These are phyloP conservation scores for Ceratobasidium sp. DNA, from an alignment of 1,284 basidiomycete genomes.

Conservation along the genomic window DNA sequence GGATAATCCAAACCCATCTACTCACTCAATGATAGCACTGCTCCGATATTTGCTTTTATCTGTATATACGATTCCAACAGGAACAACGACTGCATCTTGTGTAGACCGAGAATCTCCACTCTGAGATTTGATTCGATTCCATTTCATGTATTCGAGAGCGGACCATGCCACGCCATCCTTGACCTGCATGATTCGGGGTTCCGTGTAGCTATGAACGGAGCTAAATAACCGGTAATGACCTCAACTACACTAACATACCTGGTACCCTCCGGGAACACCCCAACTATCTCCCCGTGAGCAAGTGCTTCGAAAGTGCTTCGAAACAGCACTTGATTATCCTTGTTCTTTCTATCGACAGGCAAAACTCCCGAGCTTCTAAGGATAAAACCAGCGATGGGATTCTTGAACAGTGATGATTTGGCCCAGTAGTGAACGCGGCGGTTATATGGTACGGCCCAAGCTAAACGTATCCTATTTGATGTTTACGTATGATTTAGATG, in stretches of 20 bases:
- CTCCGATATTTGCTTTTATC: slow-evolving; percentile 95
- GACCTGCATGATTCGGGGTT: slow-evolving; percentile 91
- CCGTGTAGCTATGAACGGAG: slow-evolving; percentile 68
- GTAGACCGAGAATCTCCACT: slow-evolving; percentile 57
- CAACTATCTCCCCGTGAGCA: slow-evolving; percentile 81
- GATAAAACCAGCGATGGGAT: slow-evolving; percentile 79
- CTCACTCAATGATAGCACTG: slow-evolving; percentile 64
- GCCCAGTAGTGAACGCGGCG: slow-evolving; percentile 95
- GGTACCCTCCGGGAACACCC: slow-evolving; percentile 91
- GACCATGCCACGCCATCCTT: slow-evolving; percentile 98
- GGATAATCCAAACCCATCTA: slow-evolving; percentile 36
- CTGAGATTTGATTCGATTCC: slow-evolving; percentile 67
- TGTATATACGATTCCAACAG: slow-evolving; percentile 91
- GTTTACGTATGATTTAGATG: background rate
- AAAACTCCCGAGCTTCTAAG: slow-evolving; percentile 94
- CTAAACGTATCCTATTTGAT: slow-evolving; percentile 58
- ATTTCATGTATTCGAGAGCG: slow-evolving; percentile 90
- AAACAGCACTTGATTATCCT: slow-evolving; percentile 91
- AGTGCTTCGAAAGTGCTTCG: slow-evolving; percentile 90
- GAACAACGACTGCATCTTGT: slow-evolving; percentile 73
- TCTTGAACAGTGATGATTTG: slow-evolving; percentile 82
- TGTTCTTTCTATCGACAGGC: slow-evolving; percentile 92
- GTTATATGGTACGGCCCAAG: slow-evolving; percentile 79
- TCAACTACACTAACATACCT: slow-evolving; percentile 42
- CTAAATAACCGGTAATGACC: background rate